These are phyloP conservation scores for Helicostylum pulchrum DNA, from an alignment of 192 early-diverging fungal genomes.

Conservation along the genomic window DNA sequence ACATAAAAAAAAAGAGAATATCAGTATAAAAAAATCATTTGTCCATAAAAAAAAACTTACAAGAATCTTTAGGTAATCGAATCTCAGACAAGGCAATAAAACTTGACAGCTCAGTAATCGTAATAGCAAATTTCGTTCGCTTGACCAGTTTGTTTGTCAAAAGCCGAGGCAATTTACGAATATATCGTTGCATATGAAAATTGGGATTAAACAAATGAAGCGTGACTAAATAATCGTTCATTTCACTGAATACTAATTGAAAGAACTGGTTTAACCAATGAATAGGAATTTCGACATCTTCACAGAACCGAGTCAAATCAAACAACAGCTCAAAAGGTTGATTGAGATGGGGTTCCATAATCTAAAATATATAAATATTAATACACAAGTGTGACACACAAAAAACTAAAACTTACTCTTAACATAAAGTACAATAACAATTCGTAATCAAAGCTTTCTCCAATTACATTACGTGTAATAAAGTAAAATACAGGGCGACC, in stretches of 20 bases:
- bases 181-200: conserved; percentile 64
- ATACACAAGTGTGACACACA: neutral
- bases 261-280: conserved; percentile 69
- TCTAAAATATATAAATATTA: conserved; percentile 18
- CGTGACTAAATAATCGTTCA: conserved; percentile 55
- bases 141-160: conserved; percentile 50
- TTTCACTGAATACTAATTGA: conserved; percentile 61
- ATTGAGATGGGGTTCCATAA: conserved; percentile 62
- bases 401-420: conserved; percentile 41
- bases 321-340: conserved; percentile 77
- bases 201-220: conserved; percentile 83
- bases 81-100: conserved; percentile 69
- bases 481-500: conserved; percentile 78
- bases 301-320: conserved; percentile 72
- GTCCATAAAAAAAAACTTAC: conserved; percentile 6
- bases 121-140: conserved; percentile 61
- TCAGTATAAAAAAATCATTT: neutral
- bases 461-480: conserved; percentile 65
- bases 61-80: conserved; percentile 67
- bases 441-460: conserved; percentile 79
- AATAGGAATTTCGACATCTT: conserved; percentile 72
- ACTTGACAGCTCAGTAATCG: conserved; percentile 59
- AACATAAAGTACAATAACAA: conserved; percentile 71
- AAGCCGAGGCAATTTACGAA: conserved; percentile 46
- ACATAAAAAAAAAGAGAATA: neutral